phyloP scores from a whole-genome alignment of 495 filamentous ascomycete genomes.

The Penicillium lividum region DNA sequence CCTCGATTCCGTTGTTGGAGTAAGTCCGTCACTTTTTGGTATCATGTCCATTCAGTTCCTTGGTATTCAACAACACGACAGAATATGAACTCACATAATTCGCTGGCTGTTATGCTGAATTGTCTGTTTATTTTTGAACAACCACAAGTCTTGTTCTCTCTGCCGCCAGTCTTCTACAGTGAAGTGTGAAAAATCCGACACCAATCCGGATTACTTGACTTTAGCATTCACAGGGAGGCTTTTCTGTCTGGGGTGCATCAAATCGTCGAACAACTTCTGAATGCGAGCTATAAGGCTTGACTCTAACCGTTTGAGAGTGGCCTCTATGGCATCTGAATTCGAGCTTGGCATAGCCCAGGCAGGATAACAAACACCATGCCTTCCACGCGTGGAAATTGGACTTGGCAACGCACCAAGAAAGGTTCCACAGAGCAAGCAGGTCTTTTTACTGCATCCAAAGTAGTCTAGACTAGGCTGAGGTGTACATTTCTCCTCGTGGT shows the following conservation, averaged over 20 bases:
- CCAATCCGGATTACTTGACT: neutral
- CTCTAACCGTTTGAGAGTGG: neutral
- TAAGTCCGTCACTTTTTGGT: neutral
- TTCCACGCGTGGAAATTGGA: constrained; percentile 1
- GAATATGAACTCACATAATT: neutral
- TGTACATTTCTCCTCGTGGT: constrained; percentile 3
- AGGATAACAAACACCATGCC: constrained; percentile 10
- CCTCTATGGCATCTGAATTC: neutral
- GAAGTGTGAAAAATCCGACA: neutral
- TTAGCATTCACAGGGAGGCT: neutral
- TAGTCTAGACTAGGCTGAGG: constrained; percentile 4
- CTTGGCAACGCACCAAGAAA: constrained; percentile 5
- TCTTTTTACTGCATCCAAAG: constrained; percentile 14
- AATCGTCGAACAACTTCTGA: neutral
- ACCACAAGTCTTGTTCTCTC: neutral
- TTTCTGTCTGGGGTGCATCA: neutral
- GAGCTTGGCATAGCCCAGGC: neutral
- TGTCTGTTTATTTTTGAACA: neutral
- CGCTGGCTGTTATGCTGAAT: neutral
- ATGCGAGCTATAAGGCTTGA: neutral
- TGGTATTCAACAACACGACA: too few species aligned
- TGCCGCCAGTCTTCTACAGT: neutral
- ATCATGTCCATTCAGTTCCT: neutral
- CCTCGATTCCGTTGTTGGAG: too few species aligned
- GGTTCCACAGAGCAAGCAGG: constrained; percentile 11